A percentile compares a stretch with the other conserved stretches of the same genome.
These are phyloP conservation scores for Hypericum androsaemum DNA, from an alignment of 345 rosid genomes.

Conservation along the genomic window DNA sequence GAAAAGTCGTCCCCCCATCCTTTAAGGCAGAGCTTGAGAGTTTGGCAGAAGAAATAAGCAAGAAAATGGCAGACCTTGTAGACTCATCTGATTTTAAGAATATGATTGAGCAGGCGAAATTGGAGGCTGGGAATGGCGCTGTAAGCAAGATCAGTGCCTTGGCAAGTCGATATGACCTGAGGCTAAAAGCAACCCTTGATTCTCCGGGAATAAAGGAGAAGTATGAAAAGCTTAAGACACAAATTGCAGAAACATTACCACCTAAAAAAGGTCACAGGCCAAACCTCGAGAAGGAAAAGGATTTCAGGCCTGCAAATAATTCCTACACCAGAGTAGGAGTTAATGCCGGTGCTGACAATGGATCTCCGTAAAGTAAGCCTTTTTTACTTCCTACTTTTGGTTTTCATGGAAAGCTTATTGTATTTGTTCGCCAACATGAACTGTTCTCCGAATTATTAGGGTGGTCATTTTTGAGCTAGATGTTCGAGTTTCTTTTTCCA, in stretches of 20 bases:
- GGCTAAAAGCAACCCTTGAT: conserved; percentile 41
- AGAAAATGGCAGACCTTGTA: conserved; percentile 44
- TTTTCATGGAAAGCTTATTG: not conserved
- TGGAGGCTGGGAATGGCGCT: conserved; percentile 44
- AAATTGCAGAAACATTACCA: conserved; percentile 34
- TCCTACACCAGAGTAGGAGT: conserved; percentile 34
- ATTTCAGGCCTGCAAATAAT: conserved; percentile 8
- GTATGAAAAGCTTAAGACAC: conserved; percentile 41
- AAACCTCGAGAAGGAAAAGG: conserved; percentile 28
- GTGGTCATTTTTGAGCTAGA: no score
- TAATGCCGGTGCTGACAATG: conserved; percentile 39
- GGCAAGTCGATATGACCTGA: conserved; percentile 35
- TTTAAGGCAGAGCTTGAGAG: conserved; percentile 32
- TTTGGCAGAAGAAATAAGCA: conserved; percentile 42
- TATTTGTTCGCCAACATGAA: not conserved
- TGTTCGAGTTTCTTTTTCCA: no score
- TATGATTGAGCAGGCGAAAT: conserved; percentile 49
- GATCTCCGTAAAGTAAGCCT: conserved; percentile 30
- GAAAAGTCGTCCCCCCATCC: conserved; percentile 12
- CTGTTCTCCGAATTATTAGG: no score
- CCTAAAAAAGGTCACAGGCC: conserved; percentile 16
- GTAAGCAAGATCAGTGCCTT: conserved; percentile 35
- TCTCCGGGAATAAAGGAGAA: conserved; percentile 44
- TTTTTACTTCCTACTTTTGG: not conserved
- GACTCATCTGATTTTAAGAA: conserved; percentile 49